Evolutionary conservation across 2,329 filamentous ascomycete species (phyloP).

Genomic region (Arthrobotrys entomopaga): DNA sequence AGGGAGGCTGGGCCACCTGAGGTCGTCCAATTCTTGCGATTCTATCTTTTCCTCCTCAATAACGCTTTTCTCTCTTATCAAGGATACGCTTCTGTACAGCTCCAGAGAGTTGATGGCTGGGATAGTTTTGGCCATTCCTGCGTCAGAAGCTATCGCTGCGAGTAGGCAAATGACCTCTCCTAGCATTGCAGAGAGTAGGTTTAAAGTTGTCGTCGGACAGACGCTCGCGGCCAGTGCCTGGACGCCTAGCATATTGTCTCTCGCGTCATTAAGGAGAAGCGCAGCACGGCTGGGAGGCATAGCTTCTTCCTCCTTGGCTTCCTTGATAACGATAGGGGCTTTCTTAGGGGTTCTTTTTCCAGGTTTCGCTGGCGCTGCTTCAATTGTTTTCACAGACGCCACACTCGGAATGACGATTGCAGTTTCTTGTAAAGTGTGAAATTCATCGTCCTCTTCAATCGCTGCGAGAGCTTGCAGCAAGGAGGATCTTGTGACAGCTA

Average conservation of each 20-base stretch:
- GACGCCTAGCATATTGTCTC: conserved; percentile 73
- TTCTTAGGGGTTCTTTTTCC: conserved; percentile 59
- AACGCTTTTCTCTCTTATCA: conserved; percentile 73
- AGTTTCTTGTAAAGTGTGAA: conserved; percentile 90
- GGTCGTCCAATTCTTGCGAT: conserved; percentile 63
- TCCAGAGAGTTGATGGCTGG: conserved; percentile 72
- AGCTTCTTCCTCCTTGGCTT: conserved; percentile 50
- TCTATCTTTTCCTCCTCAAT: conserved; percentile 65
- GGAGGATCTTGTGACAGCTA: conserved; percentile 74
- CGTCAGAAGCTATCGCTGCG: conserved; percentile 69
- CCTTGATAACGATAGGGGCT: conserved; percentile 25
- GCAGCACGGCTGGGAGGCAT: conserved; percentile 58
- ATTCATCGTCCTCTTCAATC: conserved; percentile 82
- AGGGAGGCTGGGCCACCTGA: conserved; percentile 58
- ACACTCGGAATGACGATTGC: conserved; percentile 63
- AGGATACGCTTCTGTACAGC: conserved; percentile 75
- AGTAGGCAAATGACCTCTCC: conserved; percentile 74
- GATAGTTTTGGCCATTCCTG: conserved; percentile 64
- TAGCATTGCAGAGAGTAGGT: conserved; percentile 72
- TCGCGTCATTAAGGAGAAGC: conserved; percentile 73
- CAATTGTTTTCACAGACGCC: conserved; percentile 61
- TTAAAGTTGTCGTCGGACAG: conserved; percentile 70
- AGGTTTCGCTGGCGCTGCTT: conserved; percentile 60
- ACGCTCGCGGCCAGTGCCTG: conserved; percentile 68
- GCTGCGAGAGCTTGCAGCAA: conserved; percentile 75